A percentile compares a stretch with the other conserved stretches of the same genome.
phyloP scores from a whole-genome alignment of 306 rosid species.

The Dicorynia guianensis region DNA sequence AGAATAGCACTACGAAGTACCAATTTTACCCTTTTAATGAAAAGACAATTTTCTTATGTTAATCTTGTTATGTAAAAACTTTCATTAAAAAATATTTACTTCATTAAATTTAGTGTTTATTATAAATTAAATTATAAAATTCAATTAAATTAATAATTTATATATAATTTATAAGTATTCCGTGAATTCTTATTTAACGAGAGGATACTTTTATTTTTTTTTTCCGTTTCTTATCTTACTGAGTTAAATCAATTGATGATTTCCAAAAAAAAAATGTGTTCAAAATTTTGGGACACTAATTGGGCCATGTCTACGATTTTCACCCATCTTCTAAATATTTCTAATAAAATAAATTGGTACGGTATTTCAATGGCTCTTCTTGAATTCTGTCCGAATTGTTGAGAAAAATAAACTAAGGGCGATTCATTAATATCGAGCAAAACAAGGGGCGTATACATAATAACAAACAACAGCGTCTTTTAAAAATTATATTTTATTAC shows the following conservation, averaged over 20 bases:
- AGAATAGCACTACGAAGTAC: neutral
- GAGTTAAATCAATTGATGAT: neutral
- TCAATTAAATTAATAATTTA: too few species aligned
- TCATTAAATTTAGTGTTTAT: too few species aligned
- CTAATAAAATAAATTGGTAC: neutral
- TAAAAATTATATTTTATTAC: constrained; percentile 35
- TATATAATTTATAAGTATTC: too few species aligned
- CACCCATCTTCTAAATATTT: neutral
- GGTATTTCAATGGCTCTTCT: neutral
- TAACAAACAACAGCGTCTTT: constrained; percentile 22
- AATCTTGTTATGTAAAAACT: too few species aligned
- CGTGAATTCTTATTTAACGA: too few species aligned
- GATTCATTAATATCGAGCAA: constrained; percentile 28
- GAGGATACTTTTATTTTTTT: too few species aligned
- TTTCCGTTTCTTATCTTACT: neutral
- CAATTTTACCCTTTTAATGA: constrained; percentile 31
- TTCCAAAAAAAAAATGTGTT: neutral
- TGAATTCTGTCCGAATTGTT: neutral
- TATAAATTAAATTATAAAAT: too few species aligned
- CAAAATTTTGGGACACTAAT: neutral
- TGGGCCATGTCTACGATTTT: too few species aligned
- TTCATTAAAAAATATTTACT: too few species aligned
- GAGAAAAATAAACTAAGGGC: constrained; percentile 35
- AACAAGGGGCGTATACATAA: constrained; percentile 42
- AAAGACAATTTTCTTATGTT: neutral